phyloP scores from a whole-genome alignment of 129 eudicot genomes.

The Chrysanthemum lavandulifolium region DNA sequence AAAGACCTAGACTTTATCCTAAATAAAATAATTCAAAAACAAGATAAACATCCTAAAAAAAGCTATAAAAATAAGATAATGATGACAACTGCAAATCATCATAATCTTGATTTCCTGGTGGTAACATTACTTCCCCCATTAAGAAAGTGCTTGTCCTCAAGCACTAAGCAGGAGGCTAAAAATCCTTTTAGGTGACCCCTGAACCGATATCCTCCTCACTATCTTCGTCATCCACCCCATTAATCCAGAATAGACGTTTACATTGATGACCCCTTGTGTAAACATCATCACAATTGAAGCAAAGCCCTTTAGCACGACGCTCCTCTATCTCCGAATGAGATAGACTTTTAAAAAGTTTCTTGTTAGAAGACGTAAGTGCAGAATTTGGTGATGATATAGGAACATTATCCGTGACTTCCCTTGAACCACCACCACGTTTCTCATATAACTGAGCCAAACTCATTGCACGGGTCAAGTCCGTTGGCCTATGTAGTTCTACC shows the following conservation, averaged over 20 bases:
- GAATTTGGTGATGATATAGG: background rate
- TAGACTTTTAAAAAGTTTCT: background rate
- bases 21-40: too few species aligned
- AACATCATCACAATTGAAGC: background rate
- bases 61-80: too few species aligned
- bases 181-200: too few species aligned
- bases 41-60: too few species aligned
- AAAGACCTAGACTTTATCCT: too few species aligned
- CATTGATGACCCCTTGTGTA: background rate
- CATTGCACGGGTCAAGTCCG: background rate
- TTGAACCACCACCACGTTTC: background rate
- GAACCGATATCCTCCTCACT: background rate
- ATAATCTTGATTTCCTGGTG: too few species aligned
- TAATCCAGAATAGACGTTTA: background rate
- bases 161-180: too few species aligned
- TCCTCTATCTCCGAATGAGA: background rate
- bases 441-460: background rate
- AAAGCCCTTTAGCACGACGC: background rate
- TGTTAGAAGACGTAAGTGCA: background rate
- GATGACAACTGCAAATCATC: too few species aligned
- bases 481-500: too few species aligned
- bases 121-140: too few species aligned
- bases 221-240: background rate
- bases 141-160: too few species aligned
- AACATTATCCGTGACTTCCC: background rate